Conservation (phyloP, 2,329 filamentous ascomycete genomes). For the Fusarium sarcochroum region DNA sequence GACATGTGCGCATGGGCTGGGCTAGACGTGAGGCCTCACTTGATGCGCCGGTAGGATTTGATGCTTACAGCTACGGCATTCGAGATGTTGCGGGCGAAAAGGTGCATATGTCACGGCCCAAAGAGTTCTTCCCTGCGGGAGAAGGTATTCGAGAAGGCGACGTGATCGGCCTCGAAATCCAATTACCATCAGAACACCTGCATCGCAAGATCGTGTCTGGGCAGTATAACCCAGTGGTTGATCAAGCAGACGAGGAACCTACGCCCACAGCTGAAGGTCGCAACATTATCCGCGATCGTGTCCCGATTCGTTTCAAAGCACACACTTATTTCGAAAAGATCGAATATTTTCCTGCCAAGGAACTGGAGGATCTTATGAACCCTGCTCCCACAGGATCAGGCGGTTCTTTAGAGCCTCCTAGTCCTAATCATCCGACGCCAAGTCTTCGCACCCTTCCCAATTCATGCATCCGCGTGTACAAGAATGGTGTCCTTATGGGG, state of each 20-base stretch:
- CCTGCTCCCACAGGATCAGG: conserved; percentile 66
- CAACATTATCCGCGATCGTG: conserved; percentile 94
- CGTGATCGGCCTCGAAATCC: conserved; percentile 93
- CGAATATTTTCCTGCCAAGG: conserved; percentile 88
- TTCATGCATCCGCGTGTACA: conserved; percentile 90
- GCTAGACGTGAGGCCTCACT: conserved; percentile 84
- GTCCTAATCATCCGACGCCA: conserved; percentile 78
- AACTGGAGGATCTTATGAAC: conserved; percentile 88
- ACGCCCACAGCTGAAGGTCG: conserved; percentile 69
- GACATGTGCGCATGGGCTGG: conserved; percentile 88
- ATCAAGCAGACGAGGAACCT: conserved; percentile 72
- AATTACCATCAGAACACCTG: conserved; percentile 84
- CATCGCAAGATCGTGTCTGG: conserved; percentile 92
- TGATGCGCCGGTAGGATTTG: conserved; percentile 87
- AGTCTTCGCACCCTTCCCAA: conserved; percentile 89
- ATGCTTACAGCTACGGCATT: conserved; percentile 94
- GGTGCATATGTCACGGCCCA: conserved; percentile 93
- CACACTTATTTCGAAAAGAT: conserved; percentile 95
- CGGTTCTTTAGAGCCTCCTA: conserved; percentile 71
- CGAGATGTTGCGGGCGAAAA: conserved; percentile 92
- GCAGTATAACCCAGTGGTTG: conserved; percentile 88
- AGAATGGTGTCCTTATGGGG: conserved; percentile 89
- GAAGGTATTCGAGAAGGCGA: conserved; percentile 90
- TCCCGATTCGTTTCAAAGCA: conserved; percentile 93
- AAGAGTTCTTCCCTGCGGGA: conserved; percentile 85